A percentile compares a stretch with the other conserved stretches of the same genome.
phyloP scores from a whole-genome alignment of 192 early-diverging fungal genomes.

The Backusella tuberculispora region DNA sequence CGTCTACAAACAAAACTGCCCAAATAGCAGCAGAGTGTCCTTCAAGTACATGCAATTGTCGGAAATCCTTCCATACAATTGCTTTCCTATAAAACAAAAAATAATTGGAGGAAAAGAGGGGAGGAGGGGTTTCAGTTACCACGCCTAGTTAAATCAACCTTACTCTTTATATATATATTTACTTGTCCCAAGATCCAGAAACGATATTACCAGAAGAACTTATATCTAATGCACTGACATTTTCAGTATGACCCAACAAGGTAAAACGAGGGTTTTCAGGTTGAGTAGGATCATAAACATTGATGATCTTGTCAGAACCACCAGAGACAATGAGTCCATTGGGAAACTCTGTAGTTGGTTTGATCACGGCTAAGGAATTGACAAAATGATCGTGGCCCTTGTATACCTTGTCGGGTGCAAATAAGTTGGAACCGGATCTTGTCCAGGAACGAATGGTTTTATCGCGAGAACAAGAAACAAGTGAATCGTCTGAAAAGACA shows the following conservation, averaged over 20 bases:
- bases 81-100: slow-evolving; percentile 63
- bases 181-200: slow-evolving; percentile 99
- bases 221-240: slow-evolving; percentile 79
- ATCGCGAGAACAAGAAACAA: slow-evolving; percentile 80
- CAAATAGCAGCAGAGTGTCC: slow-evolving; percentile 90
- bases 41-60: slow-evolving; percentile 66
- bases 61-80: slow-evolving; percentile 86
- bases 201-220: slow-evolving; percentile 70
- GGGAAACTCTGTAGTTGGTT: slow-evolving; percentile 58
- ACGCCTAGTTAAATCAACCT: too few relatives aligned
- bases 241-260: slow-evolving; percentile 85
- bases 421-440: slow-evolving; percentile 54
- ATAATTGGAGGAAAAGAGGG: not conserved
- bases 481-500: slow-evolving; percentile 54
- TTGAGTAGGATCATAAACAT: slow-evolving; percentile 74
- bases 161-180: slow-evolving; percentile 17
- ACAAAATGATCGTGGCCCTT: slow-evolving; percentile 80
- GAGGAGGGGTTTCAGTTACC: too few relatives aligned
- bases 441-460: slow-evolving; percentile 75
- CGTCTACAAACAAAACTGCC: slow-evolving; percentile 80
- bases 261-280: slow-evolving; percentile 62
- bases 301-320: slow-evolving; percentile 81
- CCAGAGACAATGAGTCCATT: slow-evolving; percentile 82
- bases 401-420: slow-evolving; percentile 55
- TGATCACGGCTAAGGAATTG: slow-evolving; percentile 69